phyloP scores from a whole-genome alignment of 257 asterid genomes.

The Rauvolfia tetraphylla region DNA sequence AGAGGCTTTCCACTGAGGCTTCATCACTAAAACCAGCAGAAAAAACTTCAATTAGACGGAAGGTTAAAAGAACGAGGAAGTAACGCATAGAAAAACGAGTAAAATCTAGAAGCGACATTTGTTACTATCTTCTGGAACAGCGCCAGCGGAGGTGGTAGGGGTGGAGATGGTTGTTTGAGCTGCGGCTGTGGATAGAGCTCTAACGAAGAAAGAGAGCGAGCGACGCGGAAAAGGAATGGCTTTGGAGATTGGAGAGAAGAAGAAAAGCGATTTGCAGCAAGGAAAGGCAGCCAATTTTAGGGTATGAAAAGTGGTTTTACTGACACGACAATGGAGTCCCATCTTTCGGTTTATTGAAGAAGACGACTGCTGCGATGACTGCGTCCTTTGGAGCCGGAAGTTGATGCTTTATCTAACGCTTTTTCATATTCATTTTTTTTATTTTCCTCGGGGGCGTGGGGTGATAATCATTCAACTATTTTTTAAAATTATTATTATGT shows the following conservation, averaged over 20 bases:
- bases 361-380: not conserved
- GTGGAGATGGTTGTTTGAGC: slow-evolving; percentile 28
- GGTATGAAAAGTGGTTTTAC: slow-evolving; percentile 27
- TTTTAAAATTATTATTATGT: too few relatives aligned
- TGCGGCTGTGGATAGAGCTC: slow-evolving; percentile 54
- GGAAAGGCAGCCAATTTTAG: slow-evolving; percentile 37
- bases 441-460: too few relatives aligned
- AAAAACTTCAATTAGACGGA: not conserved
- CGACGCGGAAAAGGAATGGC: slow-evolving; percentile 20
- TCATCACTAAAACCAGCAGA: slow-evolving; percentile 38
- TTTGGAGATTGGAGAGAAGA: slow-evolving; percentile 34
- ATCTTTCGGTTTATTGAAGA: slow-evolving; percentile 20
- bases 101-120: slow-evolving; percentile 28
- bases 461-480: too few relatives aligned
- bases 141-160: slow-evolving; percentile 12
- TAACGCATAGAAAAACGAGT: not conserved
- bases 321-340: slow-evolving; percentile 41
- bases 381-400: not conserved
- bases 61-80: not conserved
- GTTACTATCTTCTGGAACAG: slow-evolving; percentile 29
- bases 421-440: not conserved
- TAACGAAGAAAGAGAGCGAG: slow-evolving; percentile 31
- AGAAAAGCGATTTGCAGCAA: slow-evolving; percentile 22
- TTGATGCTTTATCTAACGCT: not conserved
- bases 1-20: slow-evolving; percentile 90